Evolutionary conservation across 2,329 filamentous ascomycete species (phyloP).

Genomic region (Penicillium frequentans): DNA sequence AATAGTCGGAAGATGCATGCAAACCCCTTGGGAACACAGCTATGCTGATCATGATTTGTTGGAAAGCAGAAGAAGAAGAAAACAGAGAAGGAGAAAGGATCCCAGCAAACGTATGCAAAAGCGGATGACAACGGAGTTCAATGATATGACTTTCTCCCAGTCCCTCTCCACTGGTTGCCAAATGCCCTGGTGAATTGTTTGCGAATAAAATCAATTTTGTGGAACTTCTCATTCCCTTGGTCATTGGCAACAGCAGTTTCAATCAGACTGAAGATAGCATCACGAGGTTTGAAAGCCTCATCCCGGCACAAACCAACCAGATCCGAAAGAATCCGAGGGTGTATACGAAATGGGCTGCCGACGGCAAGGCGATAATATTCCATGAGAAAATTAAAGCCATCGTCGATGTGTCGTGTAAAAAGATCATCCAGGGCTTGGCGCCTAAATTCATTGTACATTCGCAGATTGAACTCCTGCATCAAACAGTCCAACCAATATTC

Average conservation of each 20-base stretch:
- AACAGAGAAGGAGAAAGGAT: not conserved
- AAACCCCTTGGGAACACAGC: slow-evolving; percentile 13
- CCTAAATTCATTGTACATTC: slow-evolving; percentile 75
- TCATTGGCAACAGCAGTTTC: slow-evolving; percentile 1
- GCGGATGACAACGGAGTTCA: not conserved
- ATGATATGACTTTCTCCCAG: slow-evolving; percentile 32
- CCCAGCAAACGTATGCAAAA: slow-evolving; percentile 5
- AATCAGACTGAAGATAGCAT: slow-evolving; percentile 2
- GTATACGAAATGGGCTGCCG: not conserved
- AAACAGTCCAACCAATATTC: slow-evolving; percentile 75
- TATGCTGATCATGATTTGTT: slow-evolving; percentile 22
- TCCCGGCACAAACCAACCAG: not conserved
- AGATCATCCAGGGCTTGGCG: slow-evolving; percentile 66
- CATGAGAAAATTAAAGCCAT: slow-evolving; percentile 13
- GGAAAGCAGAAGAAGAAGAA: slow-evolving; percentile 11
- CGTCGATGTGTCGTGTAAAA: slow-evolving; percentile 49
- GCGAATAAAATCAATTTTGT: slow-evolving; percentile 42
- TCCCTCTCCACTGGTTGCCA: slow-evolving; percentile 9
- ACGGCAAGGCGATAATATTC: not conserved
- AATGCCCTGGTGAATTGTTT: slow-evolving; percentile 12
- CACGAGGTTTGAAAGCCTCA: not conserved
- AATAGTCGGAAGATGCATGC: slow-evolving; percentile 16
- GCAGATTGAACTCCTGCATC: slow-evolving; percentile 69
- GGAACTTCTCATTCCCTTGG: slow-evolving; percentile 14
- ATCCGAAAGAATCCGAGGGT: not conserved